Percentiles rank a stretch among this genome's conserved stretches.
Conservation (phyloP, 345 rosid genomes). For the Gynandropsis gynandra region DNA sequence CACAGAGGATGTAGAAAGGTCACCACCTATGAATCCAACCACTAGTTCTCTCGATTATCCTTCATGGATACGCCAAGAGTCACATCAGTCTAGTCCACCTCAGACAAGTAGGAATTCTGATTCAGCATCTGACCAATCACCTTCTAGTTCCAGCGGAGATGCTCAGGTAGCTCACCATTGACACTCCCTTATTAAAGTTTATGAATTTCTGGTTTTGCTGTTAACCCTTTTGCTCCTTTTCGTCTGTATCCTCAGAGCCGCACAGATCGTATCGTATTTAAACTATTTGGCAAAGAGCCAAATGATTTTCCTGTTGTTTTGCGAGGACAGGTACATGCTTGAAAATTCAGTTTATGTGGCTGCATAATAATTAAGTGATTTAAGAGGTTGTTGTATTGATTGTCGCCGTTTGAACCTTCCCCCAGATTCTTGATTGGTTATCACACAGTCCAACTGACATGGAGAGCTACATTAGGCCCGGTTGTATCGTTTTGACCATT, state of each 20-base stretch:
- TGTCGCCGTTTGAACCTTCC: conserved; percentile 26
- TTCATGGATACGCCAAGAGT: conserved; percentile 70
- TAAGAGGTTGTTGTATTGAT: conserved; percentile 17
- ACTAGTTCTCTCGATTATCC: conserved; percentile 72
- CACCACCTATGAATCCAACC: conserved; percentile 48
- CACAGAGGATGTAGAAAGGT: conserved; percentile 67
- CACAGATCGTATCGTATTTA: conserved; percentile 84
- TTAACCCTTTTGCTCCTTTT: neutral
- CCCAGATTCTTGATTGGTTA: conserved; percentile 93
- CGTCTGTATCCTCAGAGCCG: conserved; percentile 55
- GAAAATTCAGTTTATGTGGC: neutral
- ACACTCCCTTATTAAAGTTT: neutral
- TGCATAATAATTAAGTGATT: conserved; percentile 13
- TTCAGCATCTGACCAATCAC: conserved; percentile 96
- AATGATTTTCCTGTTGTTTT: conserved; percentile 78
- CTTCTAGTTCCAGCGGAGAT: conserved; percentile 89
- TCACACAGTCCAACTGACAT: conserved; percentile 95
- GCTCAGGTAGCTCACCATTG: conserved; percentile 50
- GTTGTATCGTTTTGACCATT: conserved; percentile 76
- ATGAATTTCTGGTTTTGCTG: conserved; percentile 18
- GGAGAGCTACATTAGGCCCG: conserved; percentile 98
- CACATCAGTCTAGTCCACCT: conserved; percentile 94
- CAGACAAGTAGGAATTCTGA: conserved; percentile 91
- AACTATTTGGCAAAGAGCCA: conserved; percentile 94
- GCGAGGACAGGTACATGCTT: conserved; percentile 68